Conservation (phyloP, 257 asterid species). For the Verbascum thapsus region DNA sequence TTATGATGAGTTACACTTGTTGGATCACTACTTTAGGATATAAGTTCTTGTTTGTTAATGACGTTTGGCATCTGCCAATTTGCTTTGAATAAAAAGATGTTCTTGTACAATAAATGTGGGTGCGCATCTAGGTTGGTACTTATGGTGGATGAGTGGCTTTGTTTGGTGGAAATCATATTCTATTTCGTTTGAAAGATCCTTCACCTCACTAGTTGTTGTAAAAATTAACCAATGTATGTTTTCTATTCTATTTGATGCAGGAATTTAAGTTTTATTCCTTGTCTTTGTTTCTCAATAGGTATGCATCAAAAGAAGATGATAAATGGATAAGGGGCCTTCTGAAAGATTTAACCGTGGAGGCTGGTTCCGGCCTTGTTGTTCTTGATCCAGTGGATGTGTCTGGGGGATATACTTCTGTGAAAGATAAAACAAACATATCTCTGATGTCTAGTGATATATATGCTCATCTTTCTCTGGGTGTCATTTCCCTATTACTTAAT, state of each 20-base stretch:
- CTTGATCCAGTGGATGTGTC: conserved; percentile 98
- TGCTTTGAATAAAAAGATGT: conserved; percentile 1
- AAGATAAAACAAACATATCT: conserved; percentile 86
- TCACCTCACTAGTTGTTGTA: conserved; percentile 13
- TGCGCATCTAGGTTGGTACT: conserved; percentile 16
- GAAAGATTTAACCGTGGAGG: conserved; percentile 88
- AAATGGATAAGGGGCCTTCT: conserved; percentile 89
- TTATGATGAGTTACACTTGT: conserved; percentile 7
- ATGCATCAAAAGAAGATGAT: conserved; percentile 92
- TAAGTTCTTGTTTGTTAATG: conserved; percentile 7
- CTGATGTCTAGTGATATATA: conserved; percentile 77
- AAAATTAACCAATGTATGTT: conserved; percentile 11
- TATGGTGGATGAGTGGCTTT: conserved; percentile 16
- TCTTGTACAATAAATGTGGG: background rate
- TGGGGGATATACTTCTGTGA: conserved; percentile 92
- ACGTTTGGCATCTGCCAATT: conserved; percentile 11
- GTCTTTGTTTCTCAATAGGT: conserved; percentile 58
- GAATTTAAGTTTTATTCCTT: conserved; percentile 4
- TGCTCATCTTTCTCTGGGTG: conserved; percentile 91
- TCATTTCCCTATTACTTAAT: conserved; percentile 85
- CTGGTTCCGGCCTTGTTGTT: conserved; percentile 95
- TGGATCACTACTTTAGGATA: conserved; percentile 6
- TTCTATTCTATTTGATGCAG: conserved; percentile 15
- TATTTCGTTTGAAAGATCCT: conserved; percentile 10
- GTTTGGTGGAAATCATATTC: conserved; percentile 3